Percentiles rank a stretch among this genome's conserved stretches.
These are phyloP conservation scores for Pistacia vera DNA, from an alignment of 345 rosid species.

Conservation along the genomic window DNA sequence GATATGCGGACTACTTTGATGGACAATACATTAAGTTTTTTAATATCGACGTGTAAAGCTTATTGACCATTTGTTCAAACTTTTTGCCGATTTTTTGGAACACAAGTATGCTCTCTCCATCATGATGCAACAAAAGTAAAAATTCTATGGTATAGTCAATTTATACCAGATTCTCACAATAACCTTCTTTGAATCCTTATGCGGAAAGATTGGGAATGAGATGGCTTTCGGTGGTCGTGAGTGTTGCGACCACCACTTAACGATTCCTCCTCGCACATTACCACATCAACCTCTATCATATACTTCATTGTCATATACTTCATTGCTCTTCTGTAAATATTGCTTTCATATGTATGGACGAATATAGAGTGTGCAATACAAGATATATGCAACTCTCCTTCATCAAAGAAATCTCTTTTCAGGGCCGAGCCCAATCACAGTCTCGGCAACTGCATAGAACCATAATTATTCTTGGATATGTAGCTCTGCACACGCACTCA, in stretches of 20 bases:
- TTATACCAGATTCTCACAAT: constrained; percentile 35
- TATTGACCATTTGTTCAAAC: constrained; percentile 24
- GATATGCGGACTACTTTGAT: constrained; percentile 14
- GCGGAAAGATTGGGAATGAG: constrained; percentile 40
- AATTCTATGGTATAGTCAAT: constrained; percentile 30
- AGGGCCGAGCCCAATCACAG: neutral
- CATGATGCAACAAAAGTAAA: constrained; percentile 19
- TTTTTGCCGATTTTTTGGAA: constrained; percentile 25
- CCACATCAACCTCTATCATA: constrained; percentile 20
- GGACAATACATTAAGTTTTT: neutral
- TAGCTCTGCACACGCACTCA: neutral
- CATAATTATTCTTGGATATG: neutral
- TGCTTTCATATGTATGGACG: constrained; percentile 12
- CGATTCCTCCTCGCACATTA: constrained; percentile 29
- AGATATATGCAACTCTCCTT: neutral
- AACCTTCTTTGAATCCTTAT: constrained; percentile 38
- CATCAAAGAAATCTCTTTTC: constrained; percentile 7
- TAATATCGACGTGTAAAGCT: constrained; percentile 10
- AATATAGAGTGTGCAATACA: constrained; percentile 11
- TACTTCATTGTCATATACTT: too few species aligned
- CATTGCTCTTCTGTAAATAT: constrained; percentile 7
- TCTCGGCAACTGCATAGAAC: neutral
- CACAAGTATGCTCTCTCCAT: constrained; percentile 9
- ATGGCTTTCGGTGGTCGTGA: constrained; percentile 54
- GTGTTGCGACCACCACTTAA: constrained; percentile 43